Evolutionary conservation across 352 stramenopile genomes (phyloP).

Genomic region (Globisporangium abappressorium): DNA sequence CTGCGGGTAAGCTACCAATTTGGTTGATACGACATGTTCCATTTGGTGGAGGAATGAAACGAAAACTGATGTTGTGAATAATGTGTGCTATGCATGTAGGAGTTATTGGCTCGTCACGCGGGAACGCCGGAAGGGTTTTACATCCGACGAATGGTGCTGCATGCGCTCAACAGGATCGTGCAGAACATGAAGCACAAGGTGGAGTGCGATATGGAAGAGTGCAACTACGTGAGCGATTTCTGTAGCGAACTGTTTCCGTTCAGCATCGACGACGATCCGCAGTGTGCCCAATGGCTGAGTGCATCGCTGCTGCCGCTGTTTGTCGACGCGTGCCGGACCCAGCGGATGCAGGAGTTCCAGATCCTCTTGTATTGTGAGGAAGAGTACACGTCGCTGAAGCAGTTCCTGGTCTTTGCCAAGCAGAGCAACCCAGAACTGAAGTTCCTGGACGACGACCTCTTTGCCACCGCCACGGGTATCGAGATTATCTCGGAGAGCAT

Average conservation of each 20-base stretch:
- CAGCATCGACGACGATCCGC: slow-evolving; percentile 58
- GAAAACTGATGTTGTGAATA: background rate
- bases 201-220: slow-evolving; percentile 56
- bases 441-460: slow-evolving; percentile 78
- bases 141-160: slow-evolving; percentile 68
- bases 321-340: slow-evolving; percentile 56
- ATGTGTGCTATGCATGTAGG: slow-evolving; percentile 13
- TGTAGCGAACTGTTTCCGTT: slow-evolving; percentile 66
- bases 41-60: background rate
- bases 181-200: slow-evolving; percentile 74
- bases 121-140: slow-evolving; percentile 35
- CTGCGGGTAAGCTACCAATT: slow-evolving; percentile 27
- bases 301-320: slow-evolving; percentile 68
- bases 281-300: slow-evolving; percentile 72
- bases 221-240: slow-evolving; percentile 62
- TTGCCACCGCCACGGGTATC: slow-evolving; percentile 57
- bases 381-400: slow-evolving; percentile 65
- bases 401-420: slow-evolving; percentile 70
- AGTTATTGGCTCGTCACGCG: slow-evolving; percentile 28
- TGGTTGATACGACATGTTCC: background rate
- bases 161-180: slow-evolving; percentile 73
- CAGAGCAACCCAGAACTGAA: slow-evolving; percentile 51
- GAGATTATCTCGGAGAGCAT: slow-evolving; percentile 79
- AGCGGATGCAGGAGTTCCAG: slow-evolving; percentile 60
- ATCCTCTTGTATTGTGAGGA: slow-evolving; percentile 59